These are phyloP conservation scores for Sophora flavescens DNA, from an alignment of 306 rosid genomes.

Conservation along the genomic window DNA sequence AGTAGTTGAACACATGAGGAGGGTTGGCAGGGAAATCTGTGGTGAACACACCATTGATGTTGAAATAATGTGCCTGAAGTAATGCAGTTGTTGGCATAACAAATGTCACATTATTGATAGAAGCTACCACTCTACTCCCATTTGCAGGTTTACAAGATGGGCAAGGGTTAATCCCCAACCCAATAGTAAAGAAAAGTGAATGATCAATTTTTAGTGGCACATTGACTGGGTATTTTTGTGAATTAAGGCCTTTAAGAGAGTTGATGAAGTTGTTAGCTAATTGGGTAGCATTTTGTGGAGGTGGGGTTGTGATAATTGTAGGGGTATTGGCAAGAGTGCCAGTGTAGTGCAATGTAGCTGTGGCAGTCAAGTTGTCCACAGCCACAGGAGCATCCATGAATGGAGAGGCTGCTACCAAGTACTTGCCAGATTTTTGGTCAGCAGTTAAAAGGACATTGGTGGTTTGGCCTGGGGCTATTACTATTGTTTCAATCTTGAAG, in stretches of 20 bases:
- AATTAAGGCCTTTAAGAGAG: conserved; percentile 47
- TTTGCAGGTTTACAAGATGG: conserved; percentile 57
- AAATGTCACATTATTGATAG: conserved; percentile 61
- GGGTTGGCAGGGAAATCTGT: conserved; percentile 53
- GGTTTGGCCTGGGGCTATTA: conserved; percentile 71
- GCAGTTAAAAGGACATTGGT: conserved; percentile 48
- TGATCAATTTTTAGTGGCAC: neutral
- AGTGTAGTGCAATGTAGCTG: too few species aligned
- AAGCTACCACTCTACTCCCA: conserved; percentile 60
- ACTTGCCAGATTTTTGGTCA: conserved; percentile 50
- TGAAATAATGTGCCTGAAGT: conserved; percentile 58
- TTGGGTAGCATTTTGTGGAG: neutral
- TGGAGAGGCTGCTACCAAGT: conserved; percentile 58
- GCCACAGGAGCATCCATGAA: conserved; percentile 57
- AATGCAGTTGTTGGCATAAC: conserved; percentile 52
- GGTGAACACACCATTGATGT: conserved; percentile 49
- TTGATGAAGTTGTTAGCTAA: neutral
- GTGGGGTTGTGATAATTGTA: conserved; percentile 10
- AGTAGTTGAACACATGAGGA: conserved; percentile 48
- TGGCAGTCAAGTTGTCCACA: conserved; percentile 25
- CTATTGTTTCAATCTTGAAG: conserved; percentile 46
- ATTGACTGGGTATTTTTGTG: neutral
- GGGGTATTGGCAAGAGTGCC: conserved; percentile 41
- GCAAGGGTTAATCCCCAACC: neutral
- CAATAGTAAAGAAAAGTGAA: neutral